Evolutionary conservation across 2,329 filamentous ascomycete species (phyloP).

Genomic region (Trichoderma sp.): DNA sequence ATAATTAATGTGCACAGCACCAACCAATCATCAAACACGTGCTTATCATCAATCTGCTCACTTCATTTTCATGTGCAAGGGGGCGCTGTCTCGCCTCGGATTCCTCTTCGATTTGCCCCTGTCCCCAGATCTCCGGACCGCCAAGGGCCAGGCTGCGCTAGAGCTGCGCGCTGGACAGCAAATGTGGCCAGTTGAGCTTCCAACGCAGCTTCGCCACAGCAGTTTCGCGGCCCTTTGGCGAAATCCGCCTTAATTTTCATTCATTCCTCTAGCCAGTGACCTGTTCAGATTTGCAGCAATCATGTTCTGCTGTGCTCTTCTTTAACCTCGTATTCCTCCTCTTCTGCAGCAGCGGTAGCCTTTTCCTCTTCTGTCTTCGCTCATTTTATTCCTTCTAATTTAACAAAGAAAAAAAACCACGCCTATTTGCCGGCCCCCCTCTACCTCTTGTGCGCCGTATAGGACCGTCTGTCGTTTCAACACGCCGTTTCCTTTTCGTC

Average conservation of each 20-base stretch:
- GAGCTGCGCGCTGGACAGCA: conserved; percentile 20
- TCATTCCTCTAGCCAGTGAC: conserved; percentile 1
- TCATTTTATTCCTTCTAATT: conserved; percentile 23
- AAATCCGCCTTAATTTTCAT: background rate
- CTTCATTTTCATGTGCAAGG: background rate
- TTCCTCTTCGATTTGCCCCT: conserved; percentile 24
- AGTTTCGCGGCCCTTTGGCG: conserved; percentile 32
- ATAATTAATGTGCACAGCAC: background rate
- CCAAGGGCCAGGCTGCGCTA: conserved; percentile 20
- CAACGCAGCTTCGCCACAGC: conserved; percentile 32
- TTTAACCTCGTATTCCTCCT: background rate
- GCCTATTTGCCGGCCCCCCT: conserved; percentile 17
- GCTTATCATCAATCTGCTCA: background rate
- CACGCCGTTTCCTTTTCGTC: background rate
- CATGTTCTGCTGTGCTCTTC: conserved; percentile 25
- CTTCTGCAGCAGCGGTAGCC: background rate
- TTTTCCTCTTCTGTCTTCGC: conserved; percentile 25
- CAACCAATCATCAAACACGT: background rate
- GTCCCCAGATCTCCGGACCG: conserved; percentile 25
- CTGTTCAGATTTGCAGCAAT: conserved; percentile 21
- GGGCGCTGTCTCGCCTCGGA: conserved; percentile 7
- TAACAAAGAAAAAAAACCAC: background rate
- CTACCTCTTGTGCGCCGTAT: background rate
- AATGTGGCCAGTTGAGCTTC: conserved; percentile 27
- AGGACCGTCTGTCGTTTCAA: background rate